Conservation (phyloP, 164 flowering plant species). For the Aristolochia californica region DNA sequence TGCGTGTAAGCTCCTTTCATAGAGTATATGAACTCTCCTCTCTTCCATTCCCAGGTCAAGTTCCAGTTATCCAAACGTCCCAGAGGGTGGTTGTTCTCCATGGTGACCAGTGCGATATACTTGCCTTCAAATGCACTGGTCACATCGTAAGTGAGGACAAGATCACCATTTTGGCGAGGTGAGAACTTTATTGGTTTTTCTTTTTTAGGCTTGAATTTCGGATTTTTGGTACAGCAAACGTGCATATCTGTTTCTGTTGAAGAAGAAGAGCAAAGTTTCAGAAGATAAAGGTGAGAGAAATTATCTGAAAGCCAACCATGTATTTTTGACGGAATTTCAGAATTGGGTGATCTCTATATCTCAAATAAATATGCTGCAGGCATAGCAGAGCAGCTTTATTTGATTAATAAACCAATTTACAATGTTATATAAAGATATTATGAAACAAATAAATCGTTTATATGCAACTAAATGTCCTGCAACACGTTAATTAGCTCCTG, state of each 20-base stretch:
- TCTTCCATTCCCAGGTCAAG: conserved; percentile 85
- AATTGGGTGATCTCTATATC: too few relatives aligned
- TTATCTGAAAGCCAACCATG: not conserved
- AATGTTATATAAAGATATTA: too few relatives aligned
- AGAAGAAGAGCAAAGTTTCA: conserved; percentile 16
- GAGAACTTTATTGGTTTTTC: conserved; percentile 23
- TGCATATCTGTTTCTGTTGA: conserved; percentile 36
- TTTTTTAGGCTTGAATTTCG: conserved; percentile 18
- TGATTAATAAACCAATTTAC: too few relatives aligned
- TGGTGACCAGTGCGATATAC: conserved; percentile 54
- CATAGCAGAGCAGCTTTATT: too few relatives aligned
- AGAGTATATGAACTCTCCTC: conserved; percentile 62
- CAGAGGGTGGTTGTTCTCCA: conserved; percentile 43
- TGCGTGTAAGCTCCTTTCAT: conserved; percentile 75
- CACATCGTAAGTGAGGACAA: conserved; percentile 50
- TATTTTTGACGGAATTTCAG: too few relatives aligned
- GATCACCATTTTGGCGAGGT: conserved; percentile 45
- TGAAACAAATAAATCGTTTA: too few relatives aligned
- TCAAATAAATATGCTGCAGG: too few relatives aligned
- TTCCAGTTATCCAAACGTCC: conserved; percentile 86
- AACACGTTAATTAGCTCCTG: too few relatives aligned
- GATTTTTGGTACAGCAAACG: conserved; percentile 42
- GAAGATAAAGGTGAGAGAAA: not conserved
- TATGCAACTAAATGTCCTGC: too few relatives aligned
- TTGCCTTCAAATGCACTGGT: conserved; percentile 24